Evolutionary conservation across 345 rosid genomes (phyloP), one percentile per base, ranked within the genome.

Genomic region (Cardamine chenopodiifolia): DNA sequence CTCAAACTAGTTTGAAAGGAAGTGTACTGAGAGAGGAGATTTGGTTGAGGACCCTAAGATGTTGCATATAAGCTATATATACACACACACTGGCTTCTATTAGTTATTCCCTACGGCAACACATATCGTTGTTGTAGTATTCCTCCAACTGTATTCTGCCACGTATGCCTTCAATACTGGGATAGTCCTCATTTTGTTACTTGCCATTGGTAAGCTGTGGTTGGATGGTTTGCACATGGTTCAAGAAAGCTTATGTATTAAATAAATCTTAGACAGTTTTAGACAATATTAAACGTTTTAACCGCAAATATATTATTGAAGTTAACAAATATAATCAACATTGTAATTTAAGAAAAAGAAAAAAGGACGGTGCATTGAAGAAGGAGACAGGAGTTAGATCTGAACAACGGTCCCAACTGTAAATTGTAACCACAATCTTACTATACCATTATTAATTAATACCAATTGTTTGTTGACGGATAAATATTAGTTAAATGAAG

Each of bases 331-430:
- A 17, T 3, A 23, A 14, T 1, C 22, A 47, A 48, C 25, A 23
- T 17, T n/a, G 13, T 4, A 58, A 6, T 22, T 11, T 2, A 29
- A 26, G 8, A 37, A 10, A 8, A 2, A 7, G 2, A 19, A 31
- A 28, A 7, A 37, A 18, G 57, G 83, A 72, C 75, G 82, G 84
- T 83, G 86, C 79, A 81, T 82, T 69, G 71, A 85, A 76, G 75
- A 68, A 22, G 64, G 57, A 47, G 62, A 48, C 6, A 47, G 32
- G 55, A 29, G 55, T 66, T 63, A 68, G 71, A 69, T 77, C 45
- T 62, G 55, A 29, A 71, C 76, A 77, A 70, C 76, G 71, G 72
- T 48, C 80, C 80, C 76, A 77, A 77, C 76, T 70, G 61, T 70
- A 63, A 70, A 47, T 26, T 70, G 2, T 70, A 77, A 77, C 22